Conservation (phyloP, 768 basidiomycete species). For the Coprinopsis sp. region DNA sequence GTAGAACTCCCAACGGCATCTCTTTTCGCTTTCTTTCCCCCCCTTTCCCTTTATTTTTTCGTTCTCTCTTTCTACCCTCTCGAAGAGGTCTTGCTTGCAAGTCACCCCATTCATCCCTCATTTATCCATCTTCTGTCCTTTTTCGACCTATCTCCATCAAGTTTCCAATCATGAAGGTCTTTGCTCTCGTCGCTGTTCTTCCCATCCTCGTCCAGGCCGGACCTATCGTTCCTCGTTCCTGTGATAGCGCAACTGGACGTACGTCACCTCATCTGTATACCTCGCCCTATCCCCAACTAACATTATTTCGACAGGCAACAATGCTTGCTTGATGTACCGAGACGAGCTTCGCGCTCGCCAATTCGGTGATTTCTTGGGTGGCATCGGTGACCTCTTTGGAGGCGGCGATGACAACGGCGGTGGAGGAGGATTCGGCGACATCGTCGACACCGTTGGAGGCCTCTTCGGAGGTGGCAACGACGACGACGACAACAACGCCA, state of each 20-base stretch:
- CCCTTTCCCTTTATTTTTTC: not conserved
- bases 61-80: not conserved
- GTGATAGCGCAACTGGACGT: not conserved
- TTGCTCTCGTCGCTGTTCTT: not conserved
- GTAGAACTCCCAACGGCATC: not conserved
- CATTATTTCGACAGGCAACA: not conserved
- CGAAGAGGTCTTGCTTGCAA: not conserved
- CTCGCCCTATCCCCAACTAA: not conserved
- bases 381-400: constrained; percentile 1
- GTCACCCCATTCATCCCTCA: not conserved
- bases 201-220: not conserved
- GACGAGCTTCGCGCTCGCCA: not conserved
- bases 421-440: not conserved
- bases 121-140: not conserved
- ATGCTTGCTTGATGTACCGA: not conserved
- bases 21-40: constrained; percentile 1
- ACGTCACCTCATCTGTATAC: not conserved
- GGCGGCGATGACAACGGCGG: constrained; percentile 1
- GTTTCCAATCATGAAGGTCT: not conserved
- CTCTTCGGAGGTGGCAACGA: constrained; percentile 7
- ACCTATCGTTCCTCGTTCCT: not conserved
- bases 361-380: constrained; percentile 5
- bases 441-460: constrained; percentile 1
- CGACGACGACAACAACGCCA: constrained; percentile 2
- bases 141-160: not conserved